Percentiles rank a stretch among this genome's conserved stretches.
phyloP scores from a whole-genome alignment of 2,329 filamentous ascomycete genomes.

The Diplocarpon mali region DNA sequence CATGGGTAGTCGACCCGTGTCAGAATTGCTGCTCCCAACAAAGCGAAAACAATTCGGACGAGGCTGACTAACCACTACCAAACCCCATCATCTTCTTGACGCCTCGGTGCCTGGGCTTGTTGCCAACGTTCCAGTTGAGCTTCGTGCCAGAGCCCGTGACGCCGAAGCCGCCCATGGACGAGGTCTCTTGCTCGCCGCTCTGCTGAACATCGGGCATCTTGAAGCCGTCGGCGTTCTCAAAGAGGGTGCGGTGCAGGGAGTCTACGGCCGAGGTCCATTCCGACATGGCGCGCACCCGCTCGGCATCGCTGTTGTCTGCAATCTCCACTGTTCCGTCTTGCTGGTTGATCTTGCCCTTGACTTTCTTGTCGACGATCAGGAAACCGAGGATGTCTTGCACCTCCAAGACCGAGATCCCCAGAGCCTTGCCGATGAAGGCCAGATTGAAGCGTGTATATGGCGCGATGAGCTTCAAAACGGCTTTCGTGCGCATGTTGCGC shows the following conservation, averaged over 20 bases:
- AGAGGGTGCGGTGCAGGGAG: slow-evolving; percentile 57
- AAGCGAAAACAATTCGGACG: neutral
- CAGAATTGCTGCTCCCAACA: neutral
- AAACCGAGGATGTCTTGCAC: slow-evolving; percentile 94
- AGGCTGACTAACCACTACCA: neutral
- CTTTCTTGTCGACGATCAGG: slow-evolving; percentile 80
- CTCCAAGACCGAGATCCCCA: slow-evolving; percentile 75
- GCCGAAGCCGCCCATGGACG: neutral
- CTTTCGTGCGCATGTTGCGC: slow-evolving; percentile 95
- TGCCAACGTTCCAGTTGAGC: neutral
- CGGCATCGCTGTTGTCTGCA: slow-evolving; percentile 59
- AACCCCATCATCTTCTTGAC: neutral
- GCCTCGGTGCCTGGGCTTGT: neutral
- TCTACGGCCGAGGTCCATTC: slow-evolving; percentile 62
- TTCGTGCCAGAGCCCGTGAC: neutral
- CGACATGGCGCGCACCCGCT: slow-evolving; percentile 62
- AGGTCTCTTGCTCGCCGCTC: slow-evolving; percentile 13
- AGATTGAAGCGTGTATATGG: slow-evolving; percentile 91
- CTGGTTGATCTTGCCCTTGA: slow-evolving; percentile 83
- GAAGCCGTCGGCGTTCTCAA: slow-evolving; percentile 70
- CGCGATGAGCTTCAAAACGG: slow-evolving; percentile 82
- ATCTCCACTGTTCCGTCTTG: slow-evolving; percentile 76
- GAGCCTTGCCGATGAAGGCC: slow-evolving; percentile 74
- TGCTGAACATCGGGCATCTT: slow-evolving; percentile 21
- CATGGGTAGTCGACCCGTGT: neutral